Base-by-base conservation (phyloP, 2,329 filamentous ascomycete species). In the Botrytis tulipae region DNA sequence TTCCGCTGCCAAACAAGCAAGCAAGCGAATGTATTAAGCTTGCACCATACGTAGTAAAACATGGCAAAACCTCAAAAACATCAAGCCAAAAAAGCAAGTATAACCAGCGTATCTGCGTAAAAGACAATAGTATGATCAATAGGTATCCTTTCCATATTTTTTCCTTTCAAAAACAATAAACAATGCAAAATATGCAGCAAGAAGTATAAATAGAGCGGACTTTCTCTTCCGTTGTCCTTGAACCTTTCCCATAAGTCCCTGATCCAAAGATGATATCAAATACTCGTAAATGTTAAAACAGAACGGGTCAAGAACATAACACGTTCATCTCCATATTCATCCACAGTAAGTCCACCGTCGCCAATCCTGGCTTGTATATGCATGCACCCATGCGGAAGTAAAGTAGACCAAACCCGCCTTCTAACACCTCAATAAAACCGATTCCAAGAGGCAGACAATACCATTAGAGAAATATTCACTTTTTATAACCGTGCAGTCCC, bases 61-160 rank as follows among this genome's bases (percentile, higher is more conserved):
- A 42, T 29, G n/a, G 35, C 48, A 68, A 29, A 57, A 32, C 9
- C 35, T 54, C 35, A 71, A 51, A 63, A 71, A 42, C 25, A 22
- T 66, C 44, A 71, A 68, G 61, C 48, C 70, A 61, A 72, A 72
- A 67, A 67, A 67, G 61, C 51, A 72, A 67, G 48, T 60, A 72
- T 59, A 72, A 67, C 61, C 46, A 67, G 70, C 61, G 46, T 37
- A 54, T 68, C n/a, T 68, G 35, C 35, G 37, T 67, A 67, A 60
- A 67, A 72, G 57, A 72, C 59, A 67, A 68, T 71, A 57, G 12
- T 66, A 71, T 40, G 62, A 44, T 29, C 48, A 40, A 71, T 42
- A 72, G 70, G 70, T 60, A 72, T 72, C 62, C 62, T 67, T 72
- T 72, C 62, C 62, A 59, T 46, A 48, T 48, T 59, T 35, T 35